A percentile compares a stretch with the other conserved stretches of the same genome.
Conservation (phyloP, 352 stramenopile genomes). For the Phytophthora megakarya region DNA sequence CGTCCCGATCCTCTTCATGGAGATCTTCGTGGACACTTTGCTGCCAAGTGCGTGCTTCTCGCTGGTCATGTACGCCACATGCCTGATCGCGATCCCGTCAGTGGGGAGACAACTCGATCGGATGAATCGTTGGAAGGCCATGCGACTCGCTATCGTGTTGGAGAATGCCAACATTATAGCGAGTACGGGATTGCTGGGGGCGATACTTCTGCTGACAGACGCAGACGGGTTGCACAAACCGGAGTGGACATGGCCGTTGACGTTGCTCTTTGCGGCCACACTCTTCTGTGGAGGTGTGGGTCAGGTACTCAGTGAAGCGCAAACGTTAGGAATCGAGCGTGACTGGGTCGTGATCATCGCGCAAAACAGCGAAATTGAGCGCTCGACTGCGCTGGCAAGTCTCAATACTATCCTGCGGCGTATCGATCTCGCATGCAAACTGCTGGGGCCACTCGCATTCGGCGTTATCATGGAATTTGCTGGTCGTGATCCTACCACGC, state of each 20-base stretch:
- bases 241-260: constrained; percentile 56
- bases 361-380: constrained; percentile 30
- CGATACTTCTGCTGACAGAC: constrained; percentile 66
- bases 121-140: constrained; percentile 67
- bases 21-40: constrained; percentile 84
- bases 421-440: constrained; percentile 82
- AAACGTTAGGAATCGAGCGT: constrained; percentile 80
- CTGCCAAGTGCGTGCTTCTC: constrained; percentile 78
- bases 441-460: constrained; percentile 72
- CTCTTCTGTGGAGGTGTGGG: constrained; percentile 70
- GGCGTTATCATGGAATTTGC: constrained; percentile 85
- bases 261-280: constrained; percentile 53
- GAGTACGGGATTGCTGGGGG: constrained; percentile 55
- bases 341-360: constrained; percentile 89
- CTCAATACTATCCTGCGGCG: constrained; percentile 80
- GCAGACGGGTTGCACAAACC: constrained; percentile 57
- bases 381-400: constrained; percentile 47
- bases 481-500: constrained; percentile 58
- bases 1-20: constrained; percentile 84
- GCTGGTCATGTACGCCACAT: constrained; percentile 74
- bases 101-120: constrained; percentile 70
- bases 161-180: constrained; percentile 80
- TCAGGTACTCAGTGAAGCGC: constrained; percentile 82
- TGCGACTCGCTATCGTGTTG: constrained; percentile 67
- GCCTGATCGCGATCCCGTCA: constrained; percentile 67